These are phyloP conservation scores for Hemisphaericaspora subhashii DNA, from an alignment of 1,139 yeast species.

Conservation along the genomic window DNA sequence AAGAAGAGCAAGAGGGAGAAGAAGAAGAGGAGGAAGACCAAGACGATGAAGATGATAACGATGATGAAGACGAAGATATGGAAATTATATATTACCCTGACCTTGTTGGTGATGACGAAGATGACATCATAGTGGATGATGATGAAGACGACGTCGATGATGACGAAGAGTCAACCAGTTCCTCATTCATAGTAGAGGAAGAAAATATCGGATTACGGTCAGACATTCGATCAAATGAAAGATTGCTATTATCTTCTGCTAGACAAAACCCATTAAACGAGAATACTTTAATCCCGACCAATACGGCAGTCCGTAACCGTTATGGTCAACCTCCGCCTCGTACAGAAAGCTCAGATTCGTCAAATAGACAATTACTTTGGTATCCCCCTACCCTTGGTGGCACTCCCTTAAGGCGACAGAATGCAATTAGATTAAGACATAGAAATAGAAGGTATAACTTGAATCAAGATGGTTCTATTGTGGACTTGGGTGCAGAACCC, in stretches of 20 bases:
- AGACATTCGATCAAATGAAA: conserved; percentile 21
- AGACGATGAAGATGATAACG: conserved; percentile 4
- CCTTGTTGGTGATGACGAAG: conserved; percentile 8
- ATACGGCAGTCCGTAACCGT: no score
- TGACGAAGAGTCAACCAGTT: conserved; percentile 5
- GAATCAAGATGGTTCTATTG: conserved; percentile 9
- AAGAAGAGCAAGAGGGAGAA: background rate
- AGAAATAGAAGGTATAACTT: conserved; percentile 1
- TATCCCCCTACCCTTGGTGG: conserved; percentile 1
- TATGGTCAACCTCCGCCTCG: no score
- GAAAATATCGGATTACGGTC: conserved; percentile 16
- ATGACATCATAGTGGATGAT: conserved; percentile 2
- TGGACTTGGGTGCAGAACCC: no score
- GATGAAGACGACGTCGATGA: conserved; percentile 7
- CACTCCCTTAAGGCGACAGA: conserved; percentile 21
- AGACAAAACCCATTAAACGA: conserved; percentile 25
- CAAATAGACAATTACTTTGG: background rate
- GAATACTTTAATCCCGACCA: conserved; percentile 5
- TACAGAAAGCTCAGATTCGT: no score
- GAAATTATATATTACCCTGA: background rate
- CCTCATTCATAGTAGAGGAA: conserved; percentile 4
- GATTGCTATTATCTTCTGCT: conserved; percentile 29
- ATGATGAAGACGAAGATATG: conserved; percentile 5
- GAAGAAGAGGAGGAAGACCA: conserved; percentile 2
- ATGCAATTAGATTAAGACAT: conserved; percentile 18